Base-by-base conservation (phyloP, 495 filamentous ascomycete genomes). In the Immersiella caudata region DNA sequence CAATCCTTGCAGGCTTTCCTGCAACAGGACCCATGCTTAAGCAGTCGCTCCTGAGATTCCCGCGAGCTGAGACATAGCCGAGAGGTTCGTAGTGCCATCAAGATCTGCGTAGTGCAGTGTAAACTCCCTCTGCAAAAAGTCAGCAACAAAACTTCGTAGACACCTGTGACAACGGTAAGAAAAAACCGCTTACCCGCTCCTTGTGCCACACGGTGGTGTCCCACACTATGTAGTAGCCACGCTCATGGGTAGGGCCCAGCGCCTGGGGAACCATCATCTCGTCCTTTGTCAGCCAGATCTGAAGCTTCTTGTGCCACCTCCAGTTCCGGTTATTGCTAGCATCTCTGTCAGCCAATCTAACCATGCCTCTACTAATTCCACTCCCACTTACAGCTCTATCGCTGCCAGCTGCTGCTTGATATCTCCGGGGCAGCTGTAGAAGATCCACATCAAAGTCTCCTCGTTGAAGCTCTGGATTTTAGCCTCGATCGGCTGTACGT, bases 361-460 rank as follows among this genome's bases (percentile, higher is more conserved):
- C 16, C 46, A 21, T 58, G 3, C 20, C n/a, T 12, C 2, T 36
- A 6, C 1, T 33, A 57, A 20, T 66, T 50, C 20, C 33, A 6
- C 16, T 12, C 11, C 2, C n/a, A 61, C 84, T 75, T 80, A 90
- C 84, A 97, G 82, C 76, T 97, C 93, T 49, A 87, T 81, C 1
- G 93, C 93, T 11, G 91, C 94, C 67, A 93, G 78, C 68, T 96
- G 90, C 77, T 97, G 94, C 78, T 93, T 86, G 67, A 91, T 83
- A 74, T 96, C 93, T 35, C 88, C 81, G 1, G 93, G 91, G 79
- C 91, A 90, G 78, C 89, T 92, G 80, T 96, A 97, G 83, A 97
- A 97, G 68, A 97, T 95, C 81, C 90, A 93, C 76, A 97, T 93
- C 63, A 97, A 82, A 0, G 93, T 96, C 75, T 97, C 94, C 66